Conservation (phyloP, 345 rosid species). For the Aquilaria yunnanensis region DNA sequence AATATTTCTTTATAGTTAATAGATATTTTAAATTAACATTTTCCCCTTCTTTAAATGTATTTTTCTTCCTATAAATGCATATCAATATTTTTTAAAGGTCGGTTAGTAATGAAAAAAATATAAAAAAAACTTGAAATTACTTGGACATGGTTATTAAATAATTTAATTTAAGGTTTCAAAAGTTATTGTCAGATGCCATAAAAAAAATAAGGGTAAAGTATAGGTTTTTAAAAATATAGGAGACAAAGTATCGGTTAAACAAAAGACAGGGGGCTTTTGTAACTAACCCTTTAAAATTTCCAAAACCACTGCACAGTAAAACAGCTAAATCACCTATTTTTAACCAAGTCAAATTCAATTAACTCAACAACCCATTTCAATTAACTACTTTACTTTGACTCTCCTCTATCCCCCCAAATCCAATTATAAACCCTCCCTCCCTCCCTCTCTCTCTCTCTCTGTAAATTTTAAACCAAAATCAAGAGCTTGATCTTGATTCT, state of each 20-base stretch:
- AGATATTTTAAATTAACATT: too few species aligned
- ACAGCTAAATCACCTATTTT: not conserved
- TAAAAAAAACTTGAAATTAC: too few species aligned
- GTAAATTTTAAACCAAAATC: conserved; percentile 13
- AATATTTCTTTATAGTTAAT: too few species aligned
- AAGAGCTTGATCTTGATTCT: conserved; percentile 22
- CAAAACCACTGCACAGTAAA: not conserved
- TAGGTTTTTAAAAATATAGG: not conserved
- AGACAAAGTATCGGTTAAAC: not conserved
- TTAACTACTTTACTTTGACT: conserved; percentile 17
- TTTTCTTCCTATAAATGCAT: too few species aligned
- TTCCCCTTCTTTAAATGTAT: too few species aligned
- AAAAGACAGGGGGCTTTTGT: not conserved
- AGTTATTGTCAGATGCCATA: too few species aligned
- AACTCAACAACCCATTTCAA: not conserved
- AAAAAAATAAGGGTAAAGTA: too few species aligned
- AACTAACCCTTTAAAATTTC: too few species aligned
- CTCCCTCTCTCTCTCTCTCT: conserved; percentile 1
- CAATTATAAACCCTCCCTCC: not conserved
- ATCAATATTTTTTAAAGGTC: too few species aligned
- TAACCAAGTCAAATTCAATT: conserved; percentile 12
- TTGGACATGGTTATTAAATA: too few species aligned
- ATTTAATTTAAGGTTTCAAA: too few species aligned
- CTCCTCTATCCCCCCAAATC: conserved; percentile 16
- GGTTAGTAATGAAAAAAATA: too few species aligned